These are phyloP conservation scores for Cytauxzoon felis DNA, from an alignment of 169 alveolate genomes.

Conservation along the genomic window DNA sequence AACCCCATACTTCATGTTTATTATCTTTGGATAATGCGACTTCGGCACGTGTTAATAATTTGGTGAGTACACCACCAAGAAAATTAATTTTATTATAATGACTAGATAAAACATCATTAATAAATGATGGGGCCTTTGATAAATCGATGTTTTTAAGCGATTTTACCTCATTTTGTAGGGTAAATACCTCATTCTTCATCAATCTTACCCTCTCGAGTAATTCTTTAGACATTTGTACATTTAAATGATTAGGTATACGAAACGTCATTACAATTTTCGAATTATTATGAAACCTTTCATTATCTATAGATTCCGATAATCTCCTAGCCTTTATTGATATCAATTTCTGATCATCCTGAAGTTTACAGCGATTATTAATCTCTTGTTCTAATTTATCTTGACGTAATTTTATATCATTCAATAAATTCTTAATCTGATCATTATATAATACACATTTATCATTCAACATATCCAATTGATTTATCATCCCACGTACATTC, in stretches of 20 bases:
- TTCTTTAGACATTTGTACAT: constrained; percentile 53
- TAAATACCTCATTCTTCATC: constrained; percentile 16
- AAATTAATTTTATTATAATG: constrained; percentile 20
- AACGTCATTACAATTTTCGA: constrained; percentile 20
- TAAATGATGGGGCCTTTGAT: constrained; percentile 22
- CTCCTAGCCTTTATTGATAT: constrained; percentile 47
- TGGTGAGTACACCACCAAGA: constrained; percentile 14
- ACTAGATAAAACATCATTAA: constrained; percentile 22
- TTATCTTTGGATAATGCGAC: not conserved
- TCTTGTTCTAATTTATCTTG: constrained; percentile 20
- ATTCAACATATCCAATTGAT: constrained; percentile 16
- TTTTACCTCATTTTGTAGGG: constrained; percentile 25
- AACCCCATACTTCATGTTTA: constrained; percentile 21
- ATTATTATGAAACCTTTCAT: constrained; percentile 1
- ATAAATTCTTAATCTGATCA: constrained; percentile 22
- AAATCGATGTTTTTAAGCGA: constrained; percentile 48
- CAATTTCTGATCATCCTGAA: constrained; percentile 45
- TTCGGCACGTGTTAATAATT: constrained; percentile 23
- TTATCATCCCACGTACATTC: constrained; percentile 22
- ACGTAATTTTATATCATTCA: constrained; percentile 36
- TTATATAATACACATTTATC: constrained; percentile 13
- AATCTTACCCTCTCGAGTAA: constrained; percentile 22
- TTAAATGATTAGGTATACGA: constrained; percentile 54
- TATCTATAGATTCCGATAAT: constrained; percentile 18
- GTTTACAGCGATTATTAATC: constrained; percentile 25